Evolutionary conservation across 2,329 filamentous ascomycete species (phyloP).

Genomic region (Dactylonectria macrodidyma): DNA sequence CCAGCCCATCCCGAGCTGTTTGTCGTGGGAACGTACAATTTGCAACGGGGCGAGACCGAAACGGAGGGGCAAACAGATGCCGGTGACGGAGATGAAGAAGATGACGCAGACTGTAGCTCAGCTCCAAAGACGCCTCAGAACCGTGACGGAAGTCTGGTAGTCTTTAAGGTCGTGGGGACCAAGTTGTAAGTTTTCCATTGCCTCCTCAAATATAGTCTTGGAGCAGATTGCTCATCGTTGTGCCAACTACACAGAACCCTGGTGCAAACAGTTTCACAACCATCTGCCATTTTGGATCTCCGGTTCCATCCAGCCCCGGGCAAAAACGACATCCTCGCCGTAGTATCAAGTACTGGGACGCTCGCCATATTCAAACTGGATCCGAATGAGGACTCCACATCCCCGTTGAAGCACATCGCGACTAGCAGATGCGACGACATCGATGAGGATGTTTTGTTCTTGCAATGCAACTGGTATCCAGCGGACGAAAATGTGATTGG

Average conservation of each 20-base stretch:
- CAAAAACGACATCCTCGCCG: conserved; percentile 72
- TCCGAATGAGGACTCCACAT: conserved; percentile 51
- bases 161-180: conserved; percentile 71
- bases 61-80: conserved; percentile 34
- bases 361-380: conserved; percentile 75
- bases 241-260: conserved; percentile 59
- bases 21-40: conserved; percentile 87
- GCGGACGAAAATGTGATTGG: conserved; percentile 68
- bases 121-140: conserved; percentile 64
- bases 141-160: conserved; percentile 80
- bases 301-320: conserved; percentile 76
- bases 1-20: conserved; percentile 75
- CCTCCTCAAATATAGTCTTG: background rate
- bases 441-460: conserved; percentile 73
- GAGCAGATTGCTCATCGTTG: conserved; percentile 28
- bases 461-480: conserved; percentile 83
- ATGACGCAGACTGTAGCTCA: conserved; percentile 44
- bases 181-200: conserved; percentile 66
- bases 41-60: conserved; percentile 67
- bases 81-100: conserved; percentile 17
- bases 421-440: conserved; percentile 65
- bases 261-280: conserved; percentile 72
- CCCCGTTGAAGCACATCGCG: conserved; percentile 57
- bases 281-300: conserved; percentile 86
- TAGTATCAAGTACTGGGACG: conserved; percentile 83